Base-by-base conservation (phyloP, 2,329 filamentous ascomycete genomes). In the Pseudopyrenochaeta lycopersici region DNA sequence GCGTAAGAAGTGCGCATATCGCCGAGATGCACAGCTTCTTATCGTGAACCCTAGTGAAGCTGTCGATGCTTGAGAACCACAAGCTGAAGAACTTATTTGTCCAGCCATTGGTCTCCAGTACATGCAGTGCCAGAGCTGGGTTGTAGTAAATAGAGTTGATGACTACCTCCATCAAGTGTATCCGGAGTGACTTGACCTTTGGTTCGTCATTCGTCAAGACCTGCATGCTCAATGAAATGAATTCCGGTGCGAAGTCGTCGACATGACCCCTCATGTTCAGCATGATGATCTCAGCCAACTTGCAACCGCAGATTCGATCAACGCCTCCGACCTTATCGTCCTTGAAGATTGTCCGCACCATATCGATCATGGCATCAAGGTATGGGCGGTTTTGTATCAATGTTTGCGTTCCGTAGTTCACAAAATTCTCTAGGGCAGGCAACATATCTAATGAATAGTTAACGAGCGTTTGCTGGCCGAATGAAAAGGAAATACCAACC, bases 81-180 rank as follows among this genome's bases (percentile, higher is more conserved):
- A 96, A 81, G 77, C 91, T 97, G 82, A 99, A 99, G 81, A 99
- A 99, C 73, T 96, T 96, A 79, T 98, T 98, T 6, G 95, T 98
- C 94, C 93, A 97, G 56, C 87, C 89, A 70, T 96, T 94, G 47
- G 84, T 80, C 79, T 99, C 95, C n/a, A 99, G 84, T 32, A 97
- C 87, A 58, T 92, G 89, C 18, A 99, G 84, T 20, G 92, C 85
- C 54, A 97, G 83, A 39, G 89, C 79, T 1, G 95, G 93, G 80
- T 97, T 97, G 83, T 99, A 99, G 83, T 98, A 96, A 68, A 98
- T 92, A 49, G 91, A 88, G 77, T 98, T 98, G 82, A 99, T 97
- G 53, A 99, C 88, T 88, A 99, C 96, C 80, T 99, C 95, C 90
- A 99, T 96, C 39, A 99, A 80, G 75, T 99, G 94, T 49, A 98